These are phyloP conservation scores for Ceriops tagal DNA, from an alignment of 345 rosid genomes.

Conservation along the genomic window DNA sequence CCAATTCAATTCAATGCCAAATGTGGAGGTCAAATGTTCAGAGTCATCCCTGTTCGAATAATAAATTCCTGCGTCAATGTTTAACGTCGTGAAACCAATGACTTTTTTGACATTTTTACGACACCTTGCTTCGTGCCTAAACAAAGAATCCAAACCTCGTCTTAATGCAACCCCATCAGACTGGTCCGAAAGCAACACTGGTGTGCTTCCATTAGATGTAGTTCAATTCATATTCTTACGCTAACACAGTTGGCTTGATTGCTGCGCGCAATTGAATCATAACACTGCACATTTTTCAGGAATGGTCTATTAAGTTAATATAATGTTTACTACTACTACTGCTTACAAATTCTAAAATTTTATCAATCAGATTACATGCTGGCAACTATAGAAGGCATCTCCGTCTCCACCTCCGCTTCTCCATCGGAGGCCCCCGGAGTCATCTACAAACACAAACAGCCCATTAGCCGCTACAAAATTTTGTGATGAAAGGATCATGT, in stretches of 20 bases:
- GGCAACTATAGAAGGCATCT: conserved; percentile 78
- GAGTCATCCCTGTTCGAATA: too few relatives aligned
- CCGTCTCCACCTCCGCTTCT: conserved; percentile 67
- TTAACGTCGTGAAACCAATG: too few relatives aligned
- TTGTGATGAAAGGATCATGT: neutral
- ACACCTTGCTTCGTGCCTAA: too few relatives aligned
- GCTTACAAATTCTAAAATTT: conserved; percentile 49
- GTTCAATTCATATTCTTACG: neutral
- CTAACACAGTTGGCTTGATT: neutral
- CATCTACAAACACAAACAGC: conserved; percentile 38
- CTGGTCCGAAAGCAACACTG: too few relatives aligned
- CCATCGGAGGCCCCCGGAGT: conserved; percentile 45
- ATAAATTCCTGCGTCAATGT: too few relatives aligned
- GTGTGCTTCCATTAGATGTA: too few relatives aligned
- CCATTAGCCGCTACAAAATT: neutral
- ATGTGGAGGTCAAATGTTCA: too few relatives aligned
- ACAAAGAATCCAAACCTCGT: too few relatives aligned
- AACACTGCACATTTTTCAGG: neutral
- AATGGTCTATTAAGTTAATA: conserved; percentile 19
- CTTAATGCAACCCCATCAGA: too few relatives aligned
- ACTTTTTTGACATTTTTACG: too few relatives aligned
- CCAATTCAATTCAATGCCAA: too few relatives aligned
- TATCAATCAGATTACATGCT: conserved; percentile 54
- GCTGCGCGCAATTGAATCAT: neutral
- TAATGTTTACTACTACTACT: conserved; percentile 3